phyloP scores from a whole-genome alignment of 495 filamentous ascomycete species.

The Opeltia flavorubescens region DNA sequence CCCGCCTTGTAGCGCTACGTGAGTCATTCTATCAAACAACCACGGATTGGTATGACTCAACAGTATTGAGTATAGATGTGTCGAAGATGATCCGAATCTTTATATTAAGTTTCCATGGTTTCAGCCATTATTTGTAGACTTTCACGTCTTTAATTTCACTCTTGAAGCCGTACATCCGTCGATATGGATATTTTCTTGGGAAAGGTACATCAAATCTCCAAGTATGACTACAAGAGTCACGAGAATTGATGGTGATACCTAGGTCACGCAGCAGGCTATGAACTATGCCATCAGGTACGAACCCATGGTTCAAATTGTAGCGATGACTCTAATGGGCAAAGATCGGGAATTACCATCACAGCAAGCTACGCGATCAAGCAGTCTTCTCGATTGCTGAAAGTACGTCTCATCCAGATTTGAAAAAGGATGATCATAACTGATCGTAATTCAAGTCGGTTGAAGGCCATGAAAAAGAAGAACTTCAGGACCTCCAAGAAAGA shows the following conservation, averaged over 20 bases:
- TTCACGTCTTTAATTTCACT: too few species aligned
- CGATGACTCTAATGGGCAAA: constrained; percentile 18
- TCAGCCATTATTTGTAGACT: too few species aligned
- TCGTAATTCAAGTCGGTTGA: constrained; percentile 44
- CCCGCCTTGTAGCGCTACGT: neutral
- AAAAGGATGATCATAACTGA: neutral
- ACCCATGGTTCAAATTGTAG: neutral
- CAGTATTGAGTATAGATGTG: neutral
- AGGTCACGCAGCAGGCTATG: constrained; percentile 73
- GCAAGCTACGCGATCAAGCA: constrained; percentile 74
- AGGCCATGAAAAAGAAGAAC: constrained; percentile 53
- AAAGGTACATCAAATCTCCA: constrained; percentile 32
- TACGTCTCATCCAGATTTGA: constrained; percentile 19
- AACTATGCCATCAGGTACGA: constrained; percentile 69
- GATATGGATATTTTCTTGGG: constrained; percentile 70
- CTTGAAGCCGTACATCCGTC: too few species aligned
- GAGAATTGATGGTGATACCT: too few species aligned
- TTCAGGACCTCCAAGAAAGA: constrained; percentile 55
- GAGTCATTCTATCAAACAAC: neutral
- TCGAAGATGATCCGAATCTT: neutral
- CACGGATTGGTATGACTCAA: neutral
- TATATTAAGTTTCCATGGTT: neutral
- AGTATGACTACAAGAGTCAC: neutral
- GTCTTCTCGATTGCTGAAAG: constrained; percentile 66
- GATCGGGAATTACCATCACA: constrained; percentile 81